phyloP scores from a whole-genome alignment of 2,329 filamentous ascomycete genomes.

The Mollisiaceae sp. region DNA sequence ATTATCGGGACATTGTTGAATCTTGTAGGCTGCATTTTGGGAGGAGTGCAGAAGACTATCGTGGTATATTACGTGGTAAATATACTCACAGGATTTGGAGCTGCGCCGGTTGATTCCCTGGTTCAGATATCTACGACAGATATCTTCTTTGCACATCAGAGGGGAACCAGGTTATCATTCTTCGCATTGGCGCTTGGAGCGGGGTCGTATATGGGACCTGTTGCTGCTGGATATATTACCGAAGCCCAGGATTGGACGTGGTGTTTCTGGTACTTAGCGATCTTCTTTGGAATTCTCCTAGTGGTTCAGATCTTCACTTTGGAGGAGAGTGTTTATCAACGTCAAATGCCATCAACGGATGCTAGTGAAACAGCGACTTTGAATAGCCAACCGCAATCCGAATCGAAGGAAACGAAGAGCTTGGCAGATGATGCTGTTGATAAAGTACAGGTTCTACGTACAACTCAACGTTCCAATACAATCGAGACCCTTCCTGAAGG shows the following conservation, averaged over 20 bases:
- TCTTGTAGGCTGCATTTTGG: conserved; percentile 23
- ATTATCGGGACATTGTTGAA: conserved; percentile 26
- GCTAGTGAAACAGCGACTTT: not conserved
- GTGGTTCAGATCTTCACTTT: conserved; percentile 21
- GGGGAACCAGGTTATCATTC: conserved; percentile 22
- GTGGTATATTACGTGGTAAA: conserved; percentile 26
- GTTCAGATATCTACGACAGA: conserved; percentile 29
- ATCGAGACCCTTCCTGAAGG: not conserved
- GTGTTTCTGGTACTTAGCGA: conserved; percentile 26
- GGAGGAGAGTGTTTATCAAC: conserved; percentile 20
- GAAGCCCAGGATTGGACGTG: conserved; percentile 23
- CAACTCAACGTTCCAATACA: not conserved
- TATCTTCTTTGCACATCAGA: conserved; percentile 28
- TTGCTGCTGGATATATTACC: conserved; percentile 26
- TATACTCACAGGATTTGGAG: conserved; percentile 26
- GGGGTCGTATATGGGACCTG: conserved; percentile 26
- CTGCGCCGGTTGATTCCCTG: conserved; percentile 25
- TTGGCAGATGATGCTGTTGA: not conserved
- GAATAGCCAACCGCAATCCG: not conserved
- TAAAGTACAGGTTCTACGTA: not conserved
- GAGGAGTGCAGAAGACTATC: conserved; percentile 20
- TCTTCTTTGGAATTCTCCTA: conserved; percentile 21
- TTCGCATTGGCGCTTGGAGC: conserved; percentile 21
- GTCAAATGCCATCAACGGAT: conserved; percentile 8
- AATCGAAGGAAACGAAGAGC: not conserved